These are phyloP conservation scores for Lachnellula occidentalis DNA, from an alignment of 2,329 filamentous ascomycete species.

Conservation along the genomic window DNA sequence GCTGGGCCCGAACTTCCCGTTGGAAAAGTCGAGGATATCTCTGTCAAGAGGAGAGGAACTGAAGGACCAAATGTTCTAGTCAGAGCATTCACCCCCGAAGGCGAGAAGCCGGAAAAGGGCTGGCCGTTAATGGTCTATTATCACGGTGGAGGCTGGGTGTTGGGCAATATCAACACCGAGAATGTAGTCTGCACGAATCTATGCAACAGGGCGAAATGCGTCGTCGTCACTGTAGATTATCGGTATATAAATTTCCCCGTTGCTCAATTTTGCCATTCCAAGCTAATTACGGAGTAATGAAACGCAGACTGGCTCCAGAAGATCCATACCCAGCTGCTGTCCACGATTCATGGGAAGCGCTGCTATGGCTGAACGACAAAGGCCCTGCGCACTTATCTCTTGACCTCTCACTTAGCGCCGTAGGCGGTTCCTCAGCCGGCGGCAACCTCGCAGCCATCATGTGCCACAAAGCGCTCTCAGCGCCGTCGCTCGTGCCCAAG, in stretches of 20 bases:
- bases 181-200: constrained; percentile 52
- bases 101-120: constrained; percentile 38
- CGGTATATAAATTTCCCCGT: constrained; percentile 33
- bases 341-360: constrained; percentile 50
- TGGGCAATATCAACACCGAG: constrained; percentile 53
- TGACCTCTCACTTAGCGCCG: constrained; percentile 40
- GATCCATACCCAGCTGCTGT: constrained; percentile 51
- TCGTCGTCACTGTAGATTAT: constrained; percentile 52
- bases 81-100: constrained; percentile 46
- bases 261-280: background rate
- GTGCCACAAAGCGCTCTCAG: constrained; percentile 40
- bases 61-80: constrained; percentile 43
- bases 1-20: constrained; percentile 44
- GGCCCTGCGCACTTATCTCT: constrained; percentile 30
- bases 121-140: constrained; percentile 54
- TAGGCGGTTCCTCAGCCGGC: constrained; percentile 46
- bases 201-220: constrained; percentile 43
- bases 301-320: constrained; percentile 48
- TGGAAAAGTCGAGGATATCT: constrained; percentile 20
- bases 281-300: background rate
- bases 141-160: constrained; percentile 54
- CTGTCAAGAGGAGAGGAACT: constrained; percentile 31
- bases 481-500: constrained; percentile 27
- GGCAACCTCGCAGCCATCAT: constrained; percentile 48
- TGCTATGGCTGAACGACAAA: constrained; percentile 40